Base-by-base conservation (phyloP, 441 rosid species). In the Cnidoscolus chayamansa region DNA sequence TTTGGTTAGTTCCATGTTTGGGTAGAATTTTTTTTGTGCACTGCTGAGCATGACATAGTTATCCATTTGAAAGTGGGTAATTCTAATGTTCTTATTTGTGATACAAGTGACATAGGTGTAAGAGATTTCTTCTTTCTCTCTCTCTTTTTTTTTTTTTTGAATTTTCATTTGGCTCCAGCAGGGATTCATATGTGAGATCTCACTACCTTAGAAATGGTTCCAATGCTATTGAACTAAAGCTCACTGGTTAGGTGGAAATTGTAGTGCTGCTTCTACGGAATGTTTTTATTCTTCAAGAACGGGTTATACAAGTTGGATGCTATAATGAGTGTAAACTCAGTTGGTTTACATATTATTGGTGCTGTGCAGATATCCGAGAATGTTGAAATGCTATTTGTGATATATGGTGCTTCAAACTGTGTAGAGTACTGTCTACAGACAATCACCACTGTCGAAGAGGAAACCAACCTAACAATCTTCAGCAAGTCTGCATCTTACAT, bases 341-440 rank as follows among this genome's bases (percentile, higher is more conserved):
- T 2, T 20, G 49, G 47, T 66, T 60, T 31, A 63, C 31, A 10
- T 65, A 30, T 64, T 17, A 40, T 62, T 35, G 49, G 68, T 76
- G 40, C 63, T 59, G 16, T 70, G 81, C 77, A 85, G 89, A 83
- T 68, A 65, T 76, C 71, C 80, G 65, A 66, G 79, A 78, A 62
- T 30, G 47, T 56, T 84, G 76, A 85, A 57, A 59, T 67, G 80
- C 72, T 61, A 3, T 43, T 40, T 58, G 12, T 65, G 50, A 65
- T 62, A 0, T 54, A 13, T 10, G 63, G 31, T 30, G 40, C 65
- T 17, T 37, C 8, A 53, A 59, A 30, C 54, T 4, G 49, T 47
- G 57, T 40, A 47, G 17, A 53, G 65, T 65, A 13, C 68, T 65
- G 65, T 3, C 25, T 73, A 67, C 30, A 25, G 49, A 32, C 55